phyloP scores from a whole-genome alignment of 177 flowering plant genomes.

The Vitis hybrid region DNA sequence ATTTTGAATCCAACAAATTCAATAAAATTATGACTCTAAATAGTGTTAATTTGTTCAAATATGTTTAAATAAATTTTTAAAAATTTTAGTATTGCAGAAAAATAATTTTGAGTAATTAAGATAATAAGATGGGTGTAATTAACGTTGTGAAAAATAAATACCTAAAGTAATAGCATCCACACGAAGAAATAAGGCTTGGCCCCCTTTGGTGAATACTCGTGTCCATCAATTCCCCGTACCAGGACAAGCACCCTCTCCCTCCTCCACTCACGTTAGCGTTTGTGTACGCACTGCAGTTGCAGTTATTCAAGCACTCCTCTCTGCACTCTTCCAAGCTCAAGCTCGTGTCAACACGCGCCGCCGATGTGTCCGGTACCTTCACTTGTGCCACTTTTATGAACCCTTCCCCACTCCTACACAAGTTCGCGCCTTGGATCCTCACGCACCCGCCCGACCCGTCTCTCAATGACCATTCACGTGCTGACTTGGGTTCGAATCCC shows the following conservation, averaged over 20 bases:
- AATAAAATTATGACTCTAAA: too few relatives aligned
- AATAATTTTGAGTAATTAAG: too few relatives aligned
- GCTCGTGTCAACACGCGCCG: slow-evolving; percentile 15
- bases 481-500: slow-evolving; percentile 34
- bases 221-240: slow-evolving; percentile 19
- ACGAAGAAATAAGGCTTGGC: slow-evolving; percentile 19
- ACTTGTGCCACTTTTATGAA: slow-evolving; percentile 30
- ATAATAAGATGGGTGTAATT: too few relatives aligned
- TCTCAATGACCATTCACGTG: slow-evolving; percentile 28
- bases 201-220: slow-evolving; percentile 1
- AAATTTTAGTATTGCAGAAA: too few relatives aligned
- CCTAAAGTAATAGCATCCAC: slow-evolving; percentile 33
- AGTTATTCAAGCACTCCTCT: slow-evolving; percentile 30
- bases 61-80: too few relatives aligned
- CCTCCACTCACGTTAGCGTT: slow-evolving; percentile 11
- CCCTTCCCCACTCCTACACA: slow-evolving; percentile 38
- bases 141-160: background rate
- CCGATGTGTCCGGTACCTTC: slow-evolving; percentile 37
- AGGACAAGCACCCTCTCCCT: slow-evolving; percentile 22
- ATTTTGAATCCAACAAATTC: too few relatives aligned
- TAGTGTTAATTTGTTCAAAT: too few relatives aligned
- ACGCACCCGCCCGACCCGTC: slow-evolving; percentile 41
- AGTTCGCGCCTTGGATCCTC: slow-evolving; percentile 11
- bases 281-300: slow-evolving; percentile 36
- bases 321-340: slow-evolving; percentile 26